These are phyloP conservation scores for Colletotrichum navitas DNA, from an alignment of 2,329 filamentous ascomycete genomes.

Conservation along the genomic window DNA sequence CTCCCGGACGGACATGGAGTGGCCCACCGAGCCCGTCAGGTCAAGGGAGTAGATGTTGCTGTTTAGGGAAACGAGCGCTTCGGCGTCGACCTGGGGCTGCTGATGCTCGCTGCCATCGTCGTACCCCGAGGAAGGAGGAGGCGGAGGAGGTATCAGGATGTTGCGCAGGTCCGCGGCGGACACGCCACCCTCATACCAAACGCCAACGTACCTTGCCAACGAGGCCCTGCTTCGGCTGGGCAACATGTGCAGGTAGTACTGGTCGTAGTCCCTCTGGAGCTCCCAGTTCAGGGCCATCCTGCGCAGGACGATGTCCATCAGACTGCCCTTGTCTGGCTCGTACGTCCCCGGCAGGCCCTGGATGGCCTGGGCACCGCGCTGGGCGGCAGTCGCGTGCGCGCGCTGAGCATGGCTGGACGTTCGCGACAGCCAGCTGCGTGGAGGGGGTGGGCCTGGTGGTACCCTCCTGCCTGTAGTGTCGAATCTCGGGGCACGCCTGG, in stretches of 20 bases:
- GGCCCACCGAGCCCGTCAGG: slow-evolving; percentile 64
- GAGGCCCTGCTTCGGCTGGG: slow-evolving; percentile 66
- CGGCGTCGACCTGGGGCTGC: slow-evolving; percentile 44
- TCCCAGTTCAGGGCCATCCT: slow-evolving; percentile 67
- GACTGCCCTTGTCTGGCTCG: slow-evolving; percentile 59
- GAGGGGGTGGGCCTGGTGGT: slow-evolving; percentile 70
- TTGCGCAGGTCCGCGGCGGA: slow-evolving; percentile 63
- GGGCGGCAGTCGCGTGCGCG: slow-evolving; percentile 28
- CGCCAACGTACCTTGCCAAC: slow-evolving; percentile 64
- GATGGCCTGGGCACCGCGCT: slow-evolving; percentile 20
- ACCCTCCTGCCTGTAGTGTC: slow-evolving; percentile 63
- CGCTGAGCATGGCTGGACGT: slow-evolving; percentile 44
- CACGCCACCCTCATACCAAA: slow-evolving; percentile 60
- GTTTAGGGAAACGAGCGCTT: slow-evolving; percentile 51
- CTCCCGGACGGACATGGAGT: slow-evolving; percentile 65
- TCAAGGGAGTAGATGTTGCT: slow-evolving; percentile 66
- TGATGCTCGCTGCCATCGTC: slow-evolving; percentile 40
- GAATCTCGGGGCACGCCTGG: slow-evolving; percentile 59
- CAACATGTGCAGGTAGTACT: slow-evolving; percentile 67
- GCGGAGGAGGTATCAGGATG: slow-evolving; percentile 53
- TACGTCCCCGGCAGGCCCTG: slow-evolving; percentile 59
- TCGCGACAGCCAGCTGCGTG: slow-evolving; percentile 65
- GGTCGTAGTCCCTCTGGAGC: slow-evolving; percentile 67
- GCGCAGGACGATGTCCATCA: slow-evolving; percentile 65
- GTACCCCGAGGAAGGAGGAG: slow-evolving; percentile 43